These are phyloP conservation scores for Calocybe gambosa DNA, from an alignment of 1,284 basidiomycete genomes.

Conservation along the genomic window DNA sequence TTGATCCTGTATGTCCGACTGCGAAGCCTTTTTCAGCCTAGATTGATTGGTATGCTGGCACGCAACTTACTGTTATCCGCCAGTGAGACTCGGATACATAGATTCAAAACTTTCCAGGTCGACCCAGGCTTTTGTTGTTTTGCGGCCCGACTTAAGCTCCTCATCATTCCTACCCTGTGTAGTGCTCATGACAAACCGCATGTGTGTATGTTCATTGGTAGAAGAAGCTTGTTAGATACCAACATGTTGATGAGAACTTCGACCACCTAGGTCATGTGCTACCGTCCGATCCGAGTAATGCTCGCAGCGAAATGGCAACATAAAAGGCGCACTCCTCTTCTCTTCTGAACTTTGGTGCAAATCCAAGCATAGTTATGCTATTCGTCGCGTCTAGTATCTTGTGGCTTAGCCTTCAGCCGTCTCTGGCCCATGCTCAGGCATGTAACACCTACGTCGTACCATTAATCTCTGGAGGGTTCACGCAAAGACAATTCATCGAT, in stretches of 20 bases:
- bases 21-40: too few species aligned
- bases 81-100: not conserved
- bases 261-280: not conserved
- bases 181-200: not conserved
- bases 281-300: not conserved
- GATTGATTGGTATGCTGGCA: too few species aligned
- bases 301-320: not conserved
- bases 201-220: not conserved
- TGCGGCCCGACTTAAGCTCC: not conserved
- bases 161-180: not conserved
- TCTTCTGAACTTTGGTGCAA: not conserved
- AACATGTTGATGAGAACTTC: not conserved
- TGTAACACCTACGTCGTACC: constrained; percentile 20
- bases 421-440: constrained; percentile 7
- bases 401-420: constrained; percentile 1
- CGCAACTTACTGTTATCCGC: too few species aligned
- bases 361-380: not conserved
- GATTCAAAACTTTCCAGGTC: not conserved
- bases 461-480: constrained; percentile 25
- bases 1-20: not conserved
- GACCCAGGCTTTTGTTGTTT: not conserved
- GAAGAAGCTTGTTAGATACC: too few species aligned
- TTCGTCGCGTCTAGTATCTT: not conserved
- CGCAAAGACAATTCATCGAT: constrained; percentile 21
- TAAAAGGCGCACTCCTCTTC: too few species aligned